Percentiles rank a stretch among this genome's conserved stretches.
Conservation (phyloP, 2,329 filamentous ascomycete species). For the Pestalotiopsis sp. region DNA sequence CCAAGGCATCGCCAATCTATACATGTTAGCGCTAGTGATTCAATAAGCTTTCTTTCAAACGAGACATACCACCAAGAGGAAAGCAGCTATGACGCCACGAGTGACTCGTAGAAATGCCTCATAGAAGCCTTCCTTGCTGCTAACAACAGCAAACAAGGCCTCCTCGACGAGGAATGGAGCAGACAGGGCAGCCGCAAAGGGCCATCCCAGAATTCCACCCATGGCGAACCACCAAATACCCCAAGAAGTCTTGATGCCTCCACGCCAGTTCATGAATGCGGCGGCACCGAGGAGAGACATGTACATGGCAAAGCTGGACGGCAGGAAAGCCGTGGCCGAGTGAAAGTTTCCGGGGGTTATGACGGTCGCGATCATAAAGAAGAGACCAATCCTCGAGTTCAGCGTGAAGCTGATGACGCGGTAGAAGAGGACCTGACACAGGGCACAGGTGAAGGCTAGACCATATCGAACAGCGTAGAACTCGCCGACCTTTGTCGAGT, state of each 20-base stretch:
- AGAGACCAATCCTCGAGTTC: constrained; percentile 80
- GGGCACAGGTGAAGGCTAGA: constrained; percentile 76
- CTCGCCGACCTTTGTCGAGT: constrained; percentile 68
- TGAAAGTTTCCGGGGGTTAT: constrained; percentile 93
- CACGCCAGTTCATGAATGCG: constrained; percentile 88
- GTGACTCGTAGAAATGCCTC: constrained; percentile 63
- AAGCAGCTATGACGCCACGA: constrained; percentile 68
- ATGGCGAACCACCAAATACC: constrained; percentile 91
- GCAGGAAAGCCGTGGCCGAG: constrained; percentile 82
- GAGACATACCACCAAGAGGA: constrained; percentile 70
- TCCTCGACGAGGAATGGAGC: constrained; percentile 84
- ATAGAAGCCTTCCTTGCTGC: constrained; percentile 61
- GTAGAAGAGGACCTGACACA: constrained; percentile 83
- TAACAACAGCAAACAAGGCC: constrained; percentile 57
- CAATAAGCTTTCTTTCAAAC: not conserved
- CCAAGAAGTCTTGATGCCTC: constrained; percentile 75
- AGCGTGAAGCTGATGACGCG: constrained; percentile 75
- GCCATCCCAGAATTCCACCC: constrained; percentile 89
- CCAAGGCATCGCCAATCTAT: constrained; percentile 68
- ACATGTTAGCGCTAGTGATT: constrained; percentile 16
- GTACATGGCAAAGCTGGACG: constrained; percentile 97
- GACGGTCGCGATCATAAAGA: constrained; percentile 78
- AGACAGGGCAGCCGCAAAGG: constrained; percentile 83
- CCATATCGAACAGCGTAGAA: constrained; percentile 86
- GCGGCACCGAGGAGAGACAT: constrained; percentile 83